These are phyloP conservation scores for Fabrea salina DNA, from an alignment of 169 alveolate genomes.

Conservation along the genomic window DNA sequence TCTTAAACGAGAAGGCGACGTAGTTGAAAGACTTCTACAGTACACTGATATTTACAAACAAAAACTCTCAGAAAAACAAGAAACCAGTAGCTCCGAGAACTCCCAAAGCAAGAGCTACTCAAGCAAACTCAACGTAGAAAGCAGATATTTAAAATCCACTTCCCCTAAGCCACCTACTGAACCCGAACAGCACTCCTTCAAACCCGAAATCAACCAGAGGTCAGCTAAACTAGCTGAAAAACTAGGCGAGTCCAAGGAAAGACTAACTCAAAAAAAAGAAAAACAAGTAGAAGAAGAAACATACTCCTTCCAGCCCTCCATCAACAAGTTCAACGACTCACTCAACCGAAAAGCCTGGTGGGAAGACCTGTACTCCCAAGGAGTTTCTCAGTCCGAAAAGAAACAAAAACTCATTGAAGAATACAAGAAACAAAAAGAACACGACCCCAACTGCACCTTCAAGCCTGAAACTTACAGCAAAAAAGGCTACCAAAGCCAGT, in stretches of 20 bases:
- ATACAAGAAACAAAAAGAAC: background rate
- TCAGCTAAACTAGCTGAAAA: conserved; percentile 5
- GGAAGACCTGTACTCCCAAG: background rate
- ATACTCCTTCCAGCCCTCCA: background rate
- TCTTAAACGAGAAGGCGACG: conserved; percentile 16
- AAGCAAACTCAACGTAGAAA: conserved; percentile 1
- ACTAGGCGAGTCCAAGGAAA: conserved; percentile 4
- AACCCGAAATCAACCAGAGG: conserved; percentile 18
- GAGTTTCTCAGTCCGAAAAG: background rate
- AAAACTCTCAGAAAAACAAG: background rate
- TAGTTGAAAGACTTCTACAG: conserved; percentile 13
- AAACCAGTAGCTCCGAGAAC: background rate
- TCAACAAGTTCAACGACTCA: background rate
- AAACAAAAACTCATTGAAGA: background rate
- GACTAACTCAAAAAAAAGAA: background rate
- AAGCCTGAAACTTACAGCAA: background rate
- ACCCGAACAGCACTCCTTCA: background rate
- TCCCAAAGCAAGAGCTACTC: background rate
- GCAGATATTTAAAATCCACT: conserved; percentile 12
- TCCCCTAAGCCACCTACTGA: background rate
- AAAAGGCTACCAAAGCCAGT: background rate
- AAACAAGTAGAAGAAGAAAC: background rate
- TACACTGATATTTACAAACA: background rate
- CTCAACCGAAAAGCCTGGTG: conserved; percentile 2
- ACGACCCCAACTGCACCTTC: conserved; percentile 19